Base-by-base conservation (phyloP, 2,329 filamentous ascomycete genomes). In the Venturia carpophila region DNA sequence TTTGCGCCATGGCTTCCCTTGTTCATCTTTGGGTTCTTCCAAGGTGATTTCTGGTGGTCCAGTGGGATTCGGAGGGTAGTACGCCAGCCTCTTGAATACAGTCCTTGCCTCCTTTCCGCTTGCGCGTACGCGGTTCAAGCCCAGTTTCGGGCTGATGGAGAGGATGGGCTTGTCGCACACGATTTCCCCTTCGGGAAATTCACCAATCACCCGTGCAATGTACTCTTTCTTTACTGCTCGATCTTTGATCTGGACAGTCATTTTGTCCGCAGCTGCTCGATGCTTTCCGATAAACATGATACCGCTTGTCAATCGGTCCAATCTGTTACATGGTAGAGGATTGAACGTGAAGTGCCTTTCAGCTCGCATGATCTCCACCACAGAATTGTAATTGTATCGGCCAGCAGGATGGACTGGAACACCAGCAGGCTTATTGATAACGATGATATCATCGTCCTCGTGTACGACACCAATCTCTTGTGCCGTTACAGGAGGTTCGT, bases 211-310 rank as follows among this genome's bases (percentile, higher is more conserved):
- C 47, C 94, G 84, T 3, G 93, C 93, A 30, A 99, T 82, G 72
- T 99, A 99, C 75, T 99, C 94, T 75, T 99, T 99, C 70, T 91
- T 87, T 45, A 99, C 90, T 0, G 88, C 93, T 43, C 94, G 84
- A 5, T 83, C 84, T 69, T 86, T 84, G 66, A 99, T 90, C 75
- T 96, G 89, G 52, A 82, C 78, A 64, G 87, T 86, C 69, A 99
- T 83, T 41, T 82, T 81, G 68, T 93, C 91, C 0, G 94, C 93
- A 0, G 90, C 90, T 71, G 86, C 84, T 45, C 87, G 82, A 68
- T 90, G 87, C 78, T 99, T 99, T 37, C 89, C 94, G 70, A 99
- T 87, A 75, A 99, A 99, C 93, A 99, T 97, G 73, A 99, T 90
- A 61, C 94, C 94, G 70, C 91, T 96, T 0, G 94, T 99, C 71